A percentile compares a stretch with the other conserved stretches of the same genome.
Evolutionary conservation across 108 stramenopile species (phyloP).

Genomic region (Aurantiochytrium sp.): DNA sequence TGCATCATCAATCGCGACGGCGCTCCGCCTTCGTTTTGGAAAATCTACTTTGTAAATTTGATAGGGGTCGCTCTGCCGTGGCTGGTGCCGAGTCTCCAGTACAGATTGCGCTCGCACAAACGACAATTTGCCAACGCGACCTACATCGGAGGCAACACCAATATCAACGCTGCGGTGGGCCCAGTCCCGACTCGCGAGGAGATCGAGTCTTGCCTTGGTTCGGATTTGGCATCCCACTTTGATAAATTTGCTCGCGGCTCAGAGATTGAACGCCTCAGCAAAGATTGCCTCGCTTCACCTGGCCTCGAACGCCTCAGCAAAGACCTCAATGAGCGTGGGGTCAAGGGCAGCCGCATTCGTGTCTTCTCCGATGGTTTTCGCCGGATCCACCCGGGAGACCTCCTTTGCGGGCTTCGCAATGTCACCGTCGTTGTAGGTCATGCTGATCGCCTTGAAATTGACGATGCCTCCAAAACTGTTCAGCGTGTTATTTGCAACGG

Average conservation of each 20-base stretch:
- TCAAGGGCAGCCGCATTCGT: not conserved
- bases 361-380: not conserved
- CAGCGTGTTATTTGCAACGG: not conserved
- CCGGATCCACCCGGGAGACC: not conserved
- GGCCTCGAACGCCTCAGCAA: not conserved
- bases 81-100: not conserved
- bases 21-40: not conserved
- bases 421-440: not conserved
- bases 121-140: slow-evolving; percentile 4
- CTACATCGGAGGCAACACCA: not conserved
- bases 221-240: not conserved
- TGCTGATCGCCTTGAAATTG: not conserved
- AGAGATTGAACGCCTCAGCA: not conserved
- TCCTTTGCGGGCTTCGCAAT: not conserved
- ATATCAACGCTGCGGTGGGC: not conserved
- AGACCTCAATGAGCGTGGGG: not conserved
- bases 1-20: not conserved
- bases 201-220: not conserved
- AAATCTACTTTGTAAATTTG: not conserved
- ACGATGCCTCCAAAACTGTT: not conserved
- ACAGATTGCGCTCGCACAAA: not conserved
- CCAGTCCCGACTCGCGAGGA: not conserved
- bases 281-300: not conserved
- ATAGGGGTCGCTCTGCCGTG: not conserved
- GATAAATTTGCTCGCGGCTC: not conserved